Base-by-base conservation (phyloP, 2,329 filamentous ascomycete species). In the Endothia cerciana region DNA sequence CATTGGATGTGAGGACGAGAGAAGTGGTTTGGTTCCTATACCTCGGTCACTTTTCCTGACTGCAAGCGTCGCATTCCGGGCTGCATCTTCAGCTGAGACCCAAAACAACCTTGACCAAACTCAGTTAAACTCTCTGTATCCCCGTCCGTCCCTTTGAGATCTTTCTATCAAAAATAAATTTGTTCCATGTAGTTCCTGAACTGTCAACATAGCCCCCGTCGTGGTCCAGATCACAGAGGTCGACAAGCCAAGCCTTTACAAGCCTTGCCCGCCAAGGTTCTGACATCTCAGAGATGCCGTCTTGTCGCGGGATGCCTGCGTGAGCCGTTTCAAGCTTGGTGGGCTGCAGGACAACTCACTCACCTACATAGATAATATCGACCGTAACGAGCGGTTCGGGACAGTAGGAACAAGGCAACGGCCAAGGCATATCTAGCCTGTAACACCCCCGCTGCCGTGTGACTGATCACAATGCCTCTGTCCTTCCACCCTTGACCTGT, bases 61-160 rank as follows among this genome's bases (percentile, higher is more conserved):
- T 49, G 40, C 58, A 30, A 19, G 25, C 25, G 22, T 45, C 41
- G 17, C 58, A 60, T 30, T 43, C 58, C 40, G 58, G 58, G 58
- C 58, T 43, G 41, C 58, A 49, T 60, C 58, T 45, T 60, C 58
- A 60, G 58, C 58, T 45, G 28, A 45, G 58, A 49, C 33, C 58
- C 30, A 47, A 45, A 10, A 28, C 38, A 36, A 15, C 51, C 58
- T 60, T 36, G 28, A 22, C 58, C 58, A 36, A 49, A 60, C 58
- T 30, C 22, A 47, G 58, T 49, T 60, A 41, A 41, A 19, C 19
- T n/a, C 41, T 41, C 33, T 25, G n/a, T 4, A 28, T 22, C 55
- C 55, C 28, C 47, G 17, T 25, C 47, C 25, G 7, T 51, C 10
- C 45, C 45, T 22, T 25, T 5, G 22, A 4, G 13, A 28, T 22